These are phyloP conservation scores for Paecilomyces variotii DNA, from an alignment of 2,329 filamentous ascomycete genomes.

Conservation along the genomic window DNA sequence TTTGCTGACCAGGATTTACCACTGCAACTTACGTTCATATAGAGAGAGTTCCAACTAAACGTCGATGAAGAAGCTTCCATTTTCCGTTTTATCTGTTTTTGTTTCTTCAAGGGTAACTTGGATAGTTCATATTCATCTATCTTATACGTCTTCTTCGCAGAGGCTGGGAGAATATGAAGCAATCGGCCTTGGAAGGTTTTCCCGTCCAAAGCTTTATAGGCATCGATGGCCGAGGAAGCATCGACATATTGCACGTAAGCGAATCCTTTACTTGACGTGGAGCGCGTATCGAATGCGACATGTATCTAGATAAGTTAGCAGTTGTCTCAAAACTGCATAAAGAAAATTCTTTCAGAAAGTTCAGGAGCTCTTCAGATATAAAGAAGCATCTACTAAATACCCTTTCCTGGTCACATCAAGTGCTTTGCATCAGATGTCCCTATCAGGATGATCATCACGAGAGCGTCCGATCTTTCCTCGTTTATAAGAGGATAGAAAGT, in stretches of 20 bases:
- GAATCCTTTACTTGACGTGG: conserved; percentile 77
- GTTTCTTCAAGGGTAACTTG: conserved; percentile 88
- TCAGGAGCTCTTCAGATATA: conserved; percentile 58
- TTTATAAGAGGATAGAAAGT: not conserved
- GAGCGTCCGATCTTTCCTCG: conserved; percentile 22
- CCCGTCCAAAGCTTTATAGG: conserved; percentile 72
- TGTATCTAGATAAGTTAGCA: conserved; percentile 64
- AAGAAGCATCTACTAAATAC: conserved; percentile 99
- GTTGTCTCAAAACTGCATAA: conserved; percentile 11
- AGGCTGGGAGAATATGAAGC: conserved; percentile 79
- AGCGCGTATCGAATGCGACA: conserved; percentile 62
- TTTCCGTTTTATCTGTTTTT: conserved; percentile 81
- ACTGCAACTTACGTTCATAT: conserved; percentile 67
- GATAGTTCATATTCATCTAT: conserved; percentile 85
- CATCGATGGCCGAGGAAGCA: conserved; percentile 64
- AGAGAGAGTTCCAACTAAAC: conserved; percentile 99
- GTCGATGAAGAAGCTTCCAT: conserved; percentile 66
- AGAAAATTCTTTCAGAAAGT: not conserved
- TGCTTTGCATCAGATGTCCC: conserved; percentile 98
- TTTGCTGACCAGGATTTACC: not conserved
- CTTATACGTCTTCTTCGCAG: conserved; percentile 70
- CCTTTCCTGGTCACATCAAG: conserved; percentile 85
- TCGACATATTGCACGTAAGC: conserved; percentile 75
- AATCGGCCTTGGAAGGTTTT: conserved; percentile 87
- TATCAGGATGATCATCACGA: conserved; percentile 98